Evolutionary conservation across 352 stramenopile species (phyloP), one percentile per base, ranked within the genome.

Genomic region (Paralagenidium karlingii): DNA sequence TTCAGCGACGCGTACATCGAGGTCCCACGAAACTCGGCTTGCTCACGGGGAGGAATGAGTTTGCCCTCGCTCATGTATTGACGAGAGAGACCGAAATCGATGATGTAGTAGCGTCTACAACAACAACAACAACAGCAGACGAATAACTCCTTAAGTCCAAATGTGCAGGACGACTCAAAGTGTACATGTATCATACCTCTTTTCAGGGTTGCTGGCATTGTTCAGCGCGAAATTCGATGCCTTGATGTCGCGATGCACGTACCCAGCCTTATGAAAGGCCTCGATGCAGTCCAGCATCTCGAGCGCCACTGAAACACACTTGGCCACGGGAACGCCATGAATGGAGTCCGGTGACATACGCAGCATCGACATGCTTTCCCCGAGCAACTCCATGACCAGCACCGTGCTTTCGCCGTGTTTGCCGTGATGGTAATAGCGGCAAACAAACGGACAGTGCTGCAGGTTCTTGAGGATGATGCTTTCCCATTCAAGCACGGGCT

Each of bases 201-300:
- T 81, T 29, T 40, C 40, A 13, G 62, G 47, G 36, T 71, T 80
- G 10, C 38, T 21, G 31, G 55, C 28, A 27, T 63, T 55, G 21
- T 59, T 76, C 8, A 89, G 52, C 10, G 76, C 80, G 51, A 94
- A 92, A 42, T 94, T 94, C 15, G 77, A 90, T 12, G 81, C 77
- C 50, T 94, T 94, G 45, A 94, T 83, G 50, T 94, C 81, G 8
- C 78, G 74, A 43, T 94, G 81, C 15, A 94, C 74, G 44, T 85
- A 94, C 8, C 79, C 81, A 40, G 86, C 74, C 19, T 53, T 57
- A 52, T 94, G 81, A 36, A 91, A 89, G 1, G 76, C 70, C 40
- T 92, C 77, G 28, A 94, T 86, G 40, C 69, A 84, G 39, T 89
- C 69, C 43, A 94, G 53, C 81, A 94, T 92, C 58, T 89, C 69